Percentiles rank a stretch among this genome's conserved stretches.
These are phyloP conservation scores for Trichoderma sp. DNA, from an alignment of 2,329 filamentous ascomycete species.

Conservation along the genomic window DNA sequence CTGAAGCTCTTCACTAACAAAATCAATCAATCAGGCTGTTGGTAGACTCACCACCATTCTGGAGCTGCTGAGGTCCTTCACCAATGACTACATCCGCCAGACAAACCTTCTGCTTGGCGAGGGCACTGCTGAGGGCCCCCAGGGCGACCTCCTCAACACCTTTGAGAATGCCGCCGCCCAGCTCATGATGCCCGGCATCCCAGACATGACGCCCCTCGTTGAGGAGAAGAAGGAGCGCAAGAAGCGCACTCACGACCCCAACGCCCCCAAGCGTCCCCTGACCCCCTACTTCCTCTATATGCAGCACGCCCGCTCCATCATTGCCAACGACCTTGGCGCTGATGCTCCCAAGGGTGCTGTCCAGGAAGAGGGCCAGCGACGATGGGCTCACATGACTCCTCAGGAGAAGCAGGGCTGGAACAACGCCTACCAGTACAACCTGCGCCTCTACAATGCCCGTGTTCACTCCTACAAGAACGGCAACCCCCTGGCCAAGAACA, in stretches of 20 bases:
- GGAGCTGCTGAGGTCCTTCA: constrained; percentile 76
- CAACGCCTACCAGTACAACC: constrained; percentile 69
- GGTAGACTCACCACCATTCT: constrained; percentile 75
- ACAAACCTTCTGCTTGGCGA: constrained; percentile 79
- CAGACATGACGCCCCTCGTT: constrained; percentile 50
- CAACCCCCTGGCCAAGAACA: constrained; percentile 61
- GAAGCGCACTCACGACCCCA: constrained; percentile 84
- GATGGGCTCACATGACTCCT: constrained; percentile 79
- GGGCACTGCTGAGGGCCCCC: constrained; percentile 55
- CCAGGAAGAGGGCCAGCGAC: constrained; percentile 80
- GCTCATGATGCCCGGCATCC: constrained; percentile 47
- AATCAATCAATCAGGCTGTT: constrained; percentile 43
- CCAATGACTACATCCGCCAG: constrained; percentile 84
- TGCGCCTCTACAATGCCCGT: constrained; percentile 67
- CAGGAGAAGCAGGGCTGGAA: constrained; percentile 74
- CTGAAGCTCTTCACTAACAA: constrained; percentile 42
- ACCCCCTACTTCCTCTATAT: constrained; percentile 97
- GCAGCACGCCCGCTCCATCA: constrained; percentile 81
- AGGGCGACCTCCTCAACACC: constrained; percentile 52
- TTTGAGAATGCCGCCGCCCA: constrained; percentile 57
- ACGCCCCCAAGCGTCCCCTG: constrained; percentile 90
- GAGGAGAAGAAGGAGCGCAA: constrained; percentile 86
- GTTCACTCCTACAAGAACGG: constrained; percentile 67
- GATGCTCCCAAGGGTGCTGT: constrained; percentile 82
- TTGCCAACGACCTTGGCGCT: constrained; percentile 76